Evolutionary conservation across 2,329 filamentous ascomycete species (phyloP).

Genomic region (Monosporascus ibericus): DNA sequence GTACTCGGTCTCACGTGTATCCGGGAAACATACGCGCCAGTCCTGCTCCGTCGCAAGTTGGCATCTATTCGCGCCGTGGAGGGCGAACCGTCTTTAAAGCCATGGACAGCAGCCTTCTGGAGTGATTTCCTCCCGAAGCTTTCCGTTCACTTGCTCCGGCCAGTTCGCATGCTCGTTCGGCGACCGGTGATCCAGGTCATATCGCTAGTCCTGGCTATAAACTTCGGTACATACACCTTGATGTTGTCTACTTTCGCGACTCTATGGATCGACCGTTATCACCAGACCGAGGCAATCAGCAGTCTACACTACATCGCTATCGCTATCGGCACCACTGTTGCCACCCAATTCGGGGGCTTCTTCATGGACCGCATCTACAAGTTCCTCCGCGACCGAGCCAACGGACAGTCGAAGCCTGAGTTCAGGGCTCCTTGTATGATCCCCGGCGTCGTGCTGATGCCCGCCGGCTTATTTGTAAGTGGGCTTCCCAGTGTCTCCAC

Average conservation of each 20-base stretch:
- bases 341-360: slow-evolving; percentile 28
- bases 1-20: slow-evolving; percentile 48
- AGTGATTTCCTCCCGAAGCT: slow-evolving; percentile 19
- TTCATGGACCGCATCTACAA: slow-evolving; percentile 32
- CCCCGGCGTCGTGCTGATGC: slow-evolving; percentile 42
- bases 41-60: slow-evolving; percentile 52
- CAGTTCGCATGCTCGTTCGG: slow-evolving; percentile 35
- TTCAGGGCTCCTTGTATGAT: slow-evolving; percentile 49
- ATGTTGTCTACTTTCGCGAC: slow-evolving; percentile 47
- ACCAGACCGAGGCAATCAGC: slow-evolving; percentile 34
- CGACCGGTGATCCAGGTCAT: slow-evolving; percentile 43
- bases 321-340: slow-evolving; percentile 35
- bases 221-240: slow-evolving; percentile 46
- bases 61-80: slow-evolving; percentile 39
- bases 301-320: slow-evolving; percentile 47
- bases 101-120: slow-evolving; percentile 12
- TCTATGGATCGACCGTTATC: slow-evolving; percentile 41
- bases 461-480: slow-evolving; percentile 37
- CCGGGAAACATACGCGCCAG: slow-evolving; percentile 58
- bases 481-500: not conserved
- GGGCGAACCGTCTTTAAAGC: slow-evolving; percentile 38
- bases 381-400: slow-evolving; percentile 10
- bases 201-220: slow-evolving; percentile 36
- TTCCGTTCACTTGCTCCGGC: slow-evolving; percentile 34
- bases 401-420: slow-evolving; percentile 32